Evolutionary conservation across 768 basidiomycete genomes (phyloP).

Genomic region (Collybia sordida): DNA sequence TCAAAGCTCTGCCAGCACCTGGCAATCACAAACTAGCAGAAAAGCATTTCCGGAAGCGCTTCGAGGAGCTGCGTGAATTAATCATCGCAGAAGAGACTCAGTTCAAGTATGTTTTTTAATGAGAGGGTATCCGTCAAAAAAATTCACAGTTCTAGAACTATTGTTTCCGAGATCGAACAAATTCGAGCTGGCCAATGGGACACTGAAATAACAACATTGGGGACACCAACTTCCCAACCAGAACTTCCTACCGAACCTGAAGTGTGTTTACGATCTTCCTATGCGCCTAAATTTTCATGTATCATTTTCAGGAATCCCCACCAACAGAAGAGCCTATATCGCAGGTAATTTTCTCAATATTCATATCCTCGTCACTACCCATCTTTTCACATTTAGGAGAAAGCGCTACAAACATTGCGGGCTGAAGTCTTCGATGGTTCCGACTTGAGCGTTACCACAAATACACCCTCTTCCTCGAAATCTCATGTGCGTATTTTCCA

Average conservation of each 20-base stretch:
- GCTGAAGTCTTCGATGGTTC: conserved; percentile 30
- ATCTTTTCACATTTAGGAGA: conserved; percentile 1
- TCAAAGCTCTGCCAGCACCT: conserved; percentile 42
- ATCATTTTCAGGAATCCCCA: too few relatives aligned
- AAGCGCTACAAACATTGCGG: conserved; percentile 9
- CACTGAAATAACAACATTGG: conserved; percentile 39
- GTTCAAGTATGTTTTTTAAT: conserved; percentile 59
- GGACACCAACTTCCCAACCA: conserved; percentile 1
- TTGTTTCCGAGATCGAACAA: conserved; percentile 74
- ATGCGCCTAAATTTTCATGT: too few relatives aligned
- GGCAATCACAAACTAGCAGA: conserved; percentile 71
- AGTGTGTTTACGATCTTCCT: too few relatives aligned
- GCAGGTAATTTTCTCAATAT: neutral
- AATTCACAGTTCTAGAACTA: conserved; percentile 37
- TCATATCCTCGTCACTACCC: neutral
- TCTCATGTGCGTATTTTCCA: conserved; percentile 16
- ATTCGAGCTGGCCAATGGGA: conserved; percentile 73
- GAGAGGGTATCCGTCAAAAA: neutral
- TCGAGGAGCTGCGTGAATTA: conserved; percentile 68
- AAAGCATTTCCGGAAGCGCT: conserved; percentile 67
- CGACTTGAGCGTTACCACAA: conserved; percentile 33
- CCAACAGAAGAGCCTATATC: conserved; percentile 2
- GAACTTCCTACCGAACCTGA: conserved; percentile 1
- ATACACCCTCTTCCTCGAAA: conserved; percentile 25
- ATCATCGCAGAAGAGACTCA: conserved; percentile 72